Evolutionary conservation across 345 rosid genomes (phyloP), one percentile per base, ranked within the genome.

Genomic region (Cardamine chenopodiifolia): DNA sequence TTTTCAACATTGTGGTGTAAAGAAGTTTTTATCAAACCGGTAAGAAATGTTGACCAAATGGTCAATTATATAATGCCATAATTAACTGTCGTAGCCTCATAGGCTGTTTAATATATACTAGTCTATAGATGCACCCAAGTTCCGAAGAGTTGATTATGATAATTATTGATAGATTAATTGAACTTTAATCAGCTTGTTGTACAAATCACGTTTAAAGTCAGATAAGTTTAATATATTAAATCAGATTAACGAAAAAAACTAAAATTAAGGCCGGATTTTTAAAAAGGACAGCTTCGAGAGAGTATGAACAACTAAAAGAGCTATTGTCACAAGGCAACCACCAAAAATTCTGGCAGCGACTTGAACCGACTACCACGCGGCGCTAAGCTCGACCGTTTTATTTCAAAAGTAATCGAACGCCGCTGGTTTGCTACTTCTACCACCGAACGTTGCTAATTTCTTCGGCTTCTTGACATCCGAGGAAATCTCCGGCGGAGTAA

Each of bases 401-500:
- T 18, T 9, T 87, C 82, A 92, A 77, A 92, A 89, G 80, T 57
- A 86, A 73, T 92, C 89, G 23, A 89, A 87, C 62, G 93, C 81
- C 40, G 87, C 71, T 34, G 85, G 31, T 68, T 80, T 85, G n/a
- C 57, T 80, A 39, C 71, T 54, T 11, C 72, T 57, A 56, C 72
- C 79, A 68, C 72, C 67, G 2, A 68, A 67, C 80, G 90, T 65
- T 60, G 80, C 50, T 78, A 85, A 82, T 19, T 66, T 82, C 35
- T 45, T 71, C 68, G 85, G 76, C 62, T 63, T 80, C 7, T 72
- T 58, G 2, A 83, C 83, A 4, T 34, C 73, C 11, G 73, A 42
- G 4, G 96, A 92, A 55, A 90, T 62, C 82, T 66, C 86, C 7
- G 99, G 97, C 49, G 97, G 99, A 6, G 84, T 78, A 2, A 87